Evolutionary conservation across 2,329 filamentous ascomycete species (phyloP), one percentile per base, ranked within the genome.

Genomic region (Cladosporium sp.): DNA sequence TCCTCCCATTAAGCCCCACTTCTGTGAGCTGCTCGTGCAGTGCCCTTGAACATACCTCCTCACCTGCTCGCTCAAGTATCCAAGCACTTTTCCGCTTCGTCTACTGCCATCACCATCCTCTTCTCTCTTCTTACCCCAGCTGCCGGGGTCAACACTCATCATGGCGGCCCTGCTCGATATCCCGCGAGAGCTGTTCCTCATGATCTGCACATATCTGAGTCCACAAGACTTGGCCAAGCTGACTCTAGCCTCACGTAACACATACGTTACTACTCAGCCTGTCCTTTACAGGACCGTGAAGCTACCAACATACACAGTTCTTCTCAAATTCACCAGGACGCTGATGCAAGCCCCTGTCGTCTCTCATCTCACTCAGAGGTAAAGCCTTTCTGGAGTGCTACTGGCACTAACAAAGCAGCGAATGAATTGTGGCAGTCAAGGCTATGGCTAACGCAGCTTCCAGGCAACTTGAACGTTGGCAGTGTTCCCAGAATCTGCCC

Each of bases 141-240:
- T 26, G 3, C 23, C 21, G 26, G 23, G 16, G 21, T 32, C 16
- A 21, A 25, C 18, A 10, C 16, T 25, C 39, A 21, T 25, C 53
- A 67, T 66, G 65, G 32, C 54, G 2, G 30, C 65, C 8, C 59
- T 72, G 59, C 66, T 71, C 25, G 62, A 67, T 8, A 66, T 70
- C n/a, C 70, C 68, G 1, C 67, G 69, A 13, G 71, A 72, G 68
- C 67, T 72, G 11, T 72, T 68, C 32, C 63, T 72, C 5, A 58
- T 65, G 58, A 59, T 71, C 13, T 70, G 67, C 65, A 56, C 61
- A 10, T 65, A 67, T 51, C 65, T 71, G 2, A 56, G 39, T 4
- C 63, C 67, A 7, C 53, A 36, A 10, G 67, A 72, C n/a, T 65
- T 69, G 25, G 21, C 67, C 5, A 46, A 26, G 7, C 62, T 71